Evolutionary conservation across 1,284 basidiomycete species (phyloP).

Genomic region (Sphagnurus paluster): DNA sequence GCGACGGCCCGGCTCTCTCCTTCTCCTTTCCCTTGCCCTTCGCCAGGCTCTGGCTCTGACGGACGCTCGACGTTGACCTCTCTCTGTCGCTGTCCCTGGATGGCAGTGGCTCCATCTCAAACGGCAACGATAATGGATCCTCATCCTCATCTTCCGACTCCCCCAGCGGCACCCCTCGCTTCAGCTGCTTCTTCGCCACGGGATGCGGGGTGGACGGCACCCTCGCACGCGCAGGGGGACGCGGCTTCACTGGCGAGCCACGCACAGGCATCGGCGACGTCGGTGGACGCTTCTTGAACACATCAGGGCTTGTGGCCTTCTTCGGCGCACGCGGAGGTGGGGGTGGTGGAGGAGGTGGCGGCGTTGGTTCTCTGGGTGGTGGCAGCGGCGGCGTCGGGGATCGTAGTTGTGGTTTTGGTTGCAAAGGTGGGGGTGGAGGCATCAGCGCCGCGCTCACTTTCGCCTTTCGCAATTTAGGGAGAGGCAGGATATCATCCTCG

Average conservation of each 20-base stretch:
- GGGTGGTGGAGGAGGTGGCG: conserved; percentile 27
- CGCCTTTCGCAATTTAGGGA: not conserved
- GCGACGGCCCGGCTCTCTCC: not conserved
- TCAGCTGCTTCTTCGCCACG: conserved; percentile 1
- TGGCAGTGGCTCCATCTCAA: too few species aligned
- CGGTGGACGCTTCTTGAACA: conserved; percentile 59
- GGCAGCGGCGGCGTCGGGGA: too few species aligned
- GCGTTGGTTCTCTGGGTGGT: too few species aligned
- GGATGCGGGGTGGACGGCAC: conserved; percentile 2
- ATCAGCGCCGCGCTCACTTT: not conserved
- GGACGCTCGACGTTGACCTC: not conserved
- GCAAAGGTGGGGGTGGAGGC: conserved; percentile 19
- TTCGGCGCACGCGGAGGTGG: conserved; percentile 11
- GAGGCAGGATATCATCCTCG: conserved; percentile 8
- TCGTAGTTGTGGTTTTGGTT: conserved; percentile 23
- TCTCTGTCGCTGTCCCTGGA: conserved; percentile 4
- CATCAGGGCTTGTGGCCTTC: conserved; percentile 24
- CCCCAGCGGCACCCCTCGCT: too few species aligned
- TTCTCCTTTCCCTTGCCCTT: not conserved
- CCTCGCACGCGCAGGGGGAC: conserved; percentile 48
- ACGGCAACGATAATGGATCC: conserved; percentile 18
- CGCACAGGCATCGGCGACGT: conserved; percentile 56
- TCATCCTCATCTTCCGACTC: conserved; percentile 31
- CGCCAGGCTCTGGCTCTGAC: not conserved
- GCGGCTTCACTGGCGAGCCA: conserved; percentile 53